These are phyloP conservation scores for Mortierella sp. DNA, from an alignment of 371 early-diverging fungal species.

Conservation along the genomic window DNA sequence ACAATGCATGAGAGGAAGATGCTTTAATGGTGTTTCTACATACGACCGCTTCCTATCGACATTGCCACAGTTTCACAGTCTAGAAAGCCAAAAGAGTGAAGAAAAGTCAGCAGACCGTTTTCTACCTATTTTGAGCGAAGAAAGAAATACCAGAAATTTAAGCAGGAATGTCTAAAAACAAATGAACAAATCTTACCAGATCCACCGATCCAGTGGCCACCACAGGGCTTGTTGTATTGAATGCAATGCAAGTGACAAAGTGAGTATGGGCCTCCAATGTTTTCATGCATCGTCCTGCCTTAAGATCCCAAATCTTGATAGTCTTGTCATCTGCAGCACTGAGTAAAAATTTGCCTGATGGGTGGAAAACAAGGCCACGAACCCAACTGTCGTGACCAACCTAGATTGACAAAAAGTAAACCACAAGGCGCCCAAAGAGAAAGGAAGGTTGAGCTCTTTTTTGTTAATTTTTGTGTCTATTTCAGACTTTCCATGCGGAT, in stretches of 20 bases:
- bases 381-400: slow-evolving; percentile 97
- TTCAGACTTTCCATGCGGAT: slow-evolving; percentile 10
- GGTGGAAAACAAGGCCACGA: slow-evolving; percentile 83
- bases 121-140: too few relatives aligned
- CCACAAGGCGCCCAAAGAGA: slow-evolving; percentile 1
- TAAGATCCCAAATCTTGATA: slow-evolving; percentile 88
- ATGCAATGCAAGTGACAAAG: slow-evolving; percentile 89
- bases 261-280: slow-evolving; percentile 88
- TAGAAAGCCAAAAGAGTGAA: slow-evolving; percentile 11
- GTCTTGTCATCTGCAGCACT: slow-evolving; percentile 91
- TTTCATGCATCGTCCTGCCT: slow-evolving; percentile 83
- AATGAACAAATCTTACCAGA: slow-evolving; percentile 47
- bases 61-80: slow-evolving; percentile 52
- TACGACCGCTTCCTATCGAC: slow-evolving; percentile 25
- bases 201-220: slow-evolving; percentile 91
- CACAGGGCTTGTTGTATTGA: slow-evolving; percentile 64
- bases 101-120: too few relatives aligned
- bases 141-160: too few relatives aligned
- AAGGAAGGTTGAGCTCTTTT: background rate
- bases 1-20: too few relatives aligned
- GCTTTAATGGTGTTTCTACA: too few relatives aligned
- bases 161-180: too few relatives aligned
- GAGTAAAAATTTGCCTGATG: slow-evolving; percentile 81
- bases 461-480: background rate
- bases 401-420: slow-evolving; percentile 50